phyloP scores from a whole-genome alignment of 169 alveolate species.

The Plasmodium billcollinsi region DNA sequence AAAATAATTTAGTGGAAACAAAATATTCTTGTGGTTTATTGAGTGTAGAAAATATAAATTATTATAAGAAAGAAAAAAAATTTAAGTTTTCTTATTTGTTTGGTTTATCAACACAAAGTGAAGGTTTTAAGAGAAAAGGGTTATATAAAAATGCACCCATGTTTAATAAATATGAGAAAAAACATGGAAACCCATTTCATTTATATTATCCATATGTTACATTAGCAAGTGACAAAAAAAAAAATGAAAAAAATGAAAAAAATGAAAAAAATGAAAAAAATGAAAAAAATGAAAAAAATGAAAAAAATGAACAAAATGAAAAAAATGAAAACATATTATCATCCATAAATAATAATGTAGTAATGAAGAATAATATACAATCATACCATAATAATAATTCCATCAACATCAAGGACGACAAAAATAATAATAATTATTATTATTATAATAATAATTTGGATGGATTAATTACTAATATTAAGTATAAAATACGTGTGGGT shows the following conservation, averaged over 20 bases:
- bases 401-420: background rate
- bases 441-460: background rate
- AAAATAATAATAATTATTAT: background rate
- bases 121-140: background rate
- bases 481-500: constrained; percentile 66
- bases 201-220: background rate
- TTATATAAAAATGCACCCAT: background rate
- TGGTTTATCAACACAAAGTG: constrained; percentile 1
- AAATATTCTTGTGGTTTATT: constrained; percentile 43
- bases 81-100: constrained; percentile 7
- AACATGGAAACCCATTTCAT: background rate
- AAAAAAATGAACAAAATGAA: background rate
- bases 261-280: background rate
- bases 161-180: background rate
- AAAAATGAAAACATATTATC: background rate
- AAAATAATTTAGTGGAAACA: constrained; percentile 35
- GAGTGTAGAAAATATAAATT: constrained; percentile 31
- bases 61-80: background rate
- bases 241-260: background rate
- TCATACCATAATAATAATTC: background rate
- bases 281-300: background rate
- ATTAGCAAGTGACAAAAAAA: background rate
- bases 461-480: constrained; percentile 17
- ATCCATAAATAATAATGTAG: background rate
- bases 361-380: background rate